These are phyloP conservation scores for Boeremia lycopersici DNA, from an alignment of 2,329 filamentous ascomycete species.

Conservation along the genomic window DNA sequence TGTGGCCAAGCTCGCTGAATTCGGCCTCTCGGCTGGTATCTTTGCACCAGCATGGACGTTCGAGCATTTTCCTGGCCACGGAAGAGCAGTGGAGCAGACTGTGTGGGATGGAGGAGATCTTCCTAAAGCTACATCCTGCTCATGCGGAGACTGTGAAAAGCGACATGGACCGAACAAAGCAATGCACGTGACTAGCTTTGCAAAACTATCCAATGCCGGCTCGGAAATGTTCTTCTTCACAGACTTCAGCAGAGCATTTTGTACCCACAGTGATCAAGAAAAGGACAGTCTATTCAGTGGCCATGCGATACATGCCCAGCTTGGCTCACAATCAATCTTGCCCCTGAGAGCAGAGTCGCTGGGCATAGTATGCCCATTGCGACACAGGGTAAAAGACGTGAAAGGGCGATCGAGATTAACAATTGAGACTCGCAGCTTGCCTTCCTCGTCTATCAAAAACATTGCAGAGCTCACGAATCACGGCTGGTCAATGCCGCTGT, in stretches of 20 bases:
- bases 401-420: constrained; percentile 22
- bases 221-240: constrained; percentile 48
- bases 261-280: constrained; percentile 19
- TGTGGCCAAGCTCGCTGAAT: constrained; percentile 44
- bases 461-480: neutral
- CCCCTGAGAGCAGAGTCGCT: constrained; percentile 21
- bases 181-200: constrained; percentile 34
- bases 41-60: constrained; percentile 57
- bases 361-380: constrained; percentile 14
- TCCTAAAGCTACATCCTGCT: constrained; percentile 36
- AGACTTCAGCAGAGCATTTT: constrained; percentile 45
- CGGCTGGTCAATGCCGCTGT: constrained; percentile 32
- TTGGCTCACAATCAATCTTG: constrained; percentile 44
- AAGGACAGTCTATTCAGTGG: constrained; percentile 20
- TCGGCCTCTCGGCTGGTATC: constrained; percentile 48
- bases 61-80: constrained; percentile 49
- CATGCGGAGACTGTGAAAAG: constrained; percentile 35
- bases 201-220: constrained; percentile 40
- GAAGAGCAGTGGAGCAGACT: constrained; percentile 34
- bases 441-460: neutral
- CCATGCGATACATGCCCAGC: constrained; percentile 32
- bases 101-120: constrained; percentile 46
- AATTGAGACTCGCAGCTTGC: constrained; percentile 17
- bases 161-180: constrained; percentile 32
- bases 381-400: constrained; percentile 20